phyloP scores from a whole-genome alignment of 352 stramenopile species.

The Detonula confervacea region DNA sequence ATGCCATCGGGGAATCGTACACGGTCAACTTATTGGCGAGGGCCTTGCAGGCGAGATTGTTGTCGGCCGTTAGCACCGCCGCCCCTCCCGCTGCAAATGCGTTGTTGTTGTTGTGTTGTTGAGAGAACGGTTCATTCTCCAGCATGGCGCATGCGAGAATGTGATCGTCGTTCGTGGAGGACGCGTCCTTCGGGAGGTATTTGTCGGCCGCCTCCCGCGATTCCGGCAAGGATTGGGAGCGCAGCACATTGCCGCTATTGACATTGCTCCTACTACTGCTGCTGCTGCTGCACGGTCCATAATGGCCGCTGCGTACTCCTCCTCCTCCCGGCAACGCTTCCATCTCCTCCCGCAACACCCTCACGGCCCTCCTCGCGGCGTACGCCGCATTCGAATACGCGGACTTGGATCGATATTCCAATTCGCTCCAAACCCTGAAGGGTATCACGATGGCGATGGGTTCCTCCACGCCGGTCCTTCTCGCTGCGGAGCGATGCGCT shows the following conservation, averaged over 20 bases:
- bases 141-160: conserved; percentile 22
- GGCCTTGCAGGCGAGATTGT: no score
- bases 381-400: background rate
- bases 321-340: no score
- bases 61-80: conserved; percentile 23
- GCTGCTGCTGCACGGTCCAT: no score
- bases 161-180: conserved; percentile 25
- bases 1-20: no score
- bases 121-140: conserved; percentile 12
- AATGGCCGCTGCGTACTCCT: no score
- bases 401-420: conserved; percentile 34
- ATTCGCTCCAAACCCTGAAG: conserved; percentile 27
- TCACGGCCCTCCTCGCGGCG: conserved; percentile 5
- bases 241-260: background rate
- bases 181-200: conserved; percentile 10
- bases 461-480: no score
- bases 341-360: conserved; percentile 23
- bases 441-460: conserved; percentile 26
- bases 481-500: no score
- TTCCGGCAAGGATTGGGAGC: conserved; percentile 17
- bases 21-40: no score
- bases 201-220: conserved; percentile 2
- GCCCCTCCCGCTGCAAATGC: conserved; percentile 19
- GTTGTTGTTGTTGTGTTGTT: background rate
- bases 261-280: background rate